Percentiles rank a stretch among this genome's conserved stretches.
These are phyloP conservation scores for Tetracladium maxilliforme DNA, from an alignment of 2,329 filamentous ascomycete genomes.

Conservation along the genomic window DNA sequence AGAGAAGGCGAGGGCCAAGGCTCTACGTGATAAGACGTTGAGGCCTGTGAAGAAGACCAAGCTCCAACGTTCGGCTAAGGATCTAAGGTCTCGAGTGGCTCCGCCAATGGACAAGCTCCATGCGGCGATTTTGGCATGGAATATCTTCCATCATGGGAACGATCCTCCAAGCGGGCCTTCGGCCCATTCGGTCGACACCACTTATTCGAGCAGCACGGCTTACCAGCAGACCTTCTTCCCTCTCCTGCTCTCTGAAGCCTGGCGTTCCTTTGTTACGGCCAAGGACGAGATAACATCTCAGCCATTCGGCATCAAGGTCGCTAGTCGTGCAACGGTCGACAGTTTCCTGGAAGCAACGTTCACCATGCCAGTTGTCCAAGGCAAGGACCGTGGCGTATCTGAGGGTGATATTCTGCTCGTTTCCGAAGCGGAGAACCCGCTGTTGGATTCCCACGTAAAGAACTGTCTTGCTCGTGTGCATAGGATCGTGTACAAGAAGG, in stretches of 20 bases:
- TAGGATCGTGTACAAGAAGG: slow-evolving; percentile 67
- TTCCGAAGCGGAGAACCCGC: slow-evolving; percentile 58
- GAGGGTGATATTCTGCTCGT: slow-evolving; percentile 86
- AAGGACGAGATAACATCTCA: slow-evolving; percentile 75
- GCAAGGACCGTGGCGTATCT: slow-evolving; percentile 55
- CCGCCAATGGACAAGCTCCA: slow-evolving; percentile 80
- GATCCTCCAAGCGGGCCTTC: slow-evolving; percentile 65
- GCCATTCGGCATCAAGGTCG: slow-evolving; percentile 75
- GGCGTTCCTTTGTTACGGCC: slow-evolving; percentile 82
- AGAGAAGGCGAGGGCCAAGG: slow-evolving; percentile 18
- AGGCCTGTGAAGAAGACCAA: slow-evolving; percentile 76
- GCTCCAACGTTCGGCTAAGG: slow-evolving; percentile 69
- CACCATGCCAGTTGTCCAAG: slow-evolving; percentile 55
- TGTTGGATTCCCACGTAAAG: slow-evolving; percentile 47
- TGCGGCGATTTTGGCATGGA: slow-evolving; percentile 78
- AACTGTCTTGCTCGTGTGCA: slow-evolving; percentile 81
- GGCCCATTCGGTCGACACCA: slow-evolving; percentile 63
- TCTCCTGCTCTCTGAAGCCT: slow-evolving; percentile 81
- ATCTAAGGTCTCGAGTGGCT: slow-evolving; percentile 84
- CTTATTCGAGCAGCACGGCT: slow-evolving; percentile 59
- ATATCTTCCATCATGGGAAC: slow-evolving; percentile 82
- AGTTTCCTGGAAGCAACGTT: slow-evolving; percentile 86
- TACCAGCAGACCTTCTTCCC: slow-evolving; percentile 89
- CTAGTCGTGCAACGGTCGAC: slow-evolving; percentile 80
- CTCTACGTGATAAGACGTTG: slow-evolving; percentile 31